Percentiles rank a stretch among this genome's conserved stretches.
phyloP scores from a whole-genome alignment of 805 yeast genomes.

The Wickerhamiella australiensis region DNA sequence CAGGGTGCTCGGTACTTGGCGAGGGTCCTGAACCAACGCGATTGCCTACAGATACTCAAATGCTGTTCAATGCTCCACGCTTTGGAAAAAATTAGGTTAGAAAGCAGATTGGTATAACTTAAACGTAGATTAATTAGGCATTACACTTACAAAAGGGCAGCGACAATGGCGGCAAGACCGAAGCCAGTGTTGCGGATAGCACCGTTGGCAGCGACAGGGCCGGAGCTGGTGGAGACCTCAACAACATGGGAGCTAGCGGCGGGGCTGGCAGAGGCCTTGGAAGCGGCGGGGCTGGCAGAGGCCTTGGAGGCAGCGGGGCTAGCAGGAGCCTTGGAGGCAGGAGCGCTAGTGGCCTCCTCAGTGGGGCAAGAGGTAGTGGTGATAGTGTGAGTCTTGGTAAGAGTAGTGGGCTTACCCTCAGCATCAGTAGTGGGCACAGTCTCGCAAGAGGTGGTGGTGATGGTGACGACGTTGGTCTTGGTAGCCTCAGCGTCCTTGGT shows the following conservation, averaged over 20 bases:
- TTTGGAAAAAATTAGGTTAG: too few species aligned
- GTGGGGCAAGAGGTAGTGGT: conserved; percentile 6
- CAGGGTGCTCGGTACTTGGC: too few species aligned
- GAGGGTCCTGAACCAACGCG: too few species aligned
- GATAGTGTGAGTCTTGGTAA: background rate
- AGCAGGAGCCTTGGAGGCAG: background rate
- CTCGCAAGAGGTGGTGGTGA: background rate
- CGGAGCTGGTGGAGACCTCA: background rate
- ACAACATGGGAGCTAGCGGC: background rate
- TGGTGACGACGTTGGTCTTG: background rate
- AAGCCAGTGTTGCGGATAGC: background rate
- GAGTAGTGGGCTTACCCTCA: background rate
- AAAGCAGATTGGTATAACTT: background rate
- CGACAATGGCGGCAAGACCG: background rate
- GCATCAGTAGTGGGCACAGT: background rate
- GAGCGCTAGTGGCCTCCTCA: background rate
- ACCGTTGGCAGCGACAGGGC: background rate
- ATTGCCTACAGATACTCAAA: too few species aligned
- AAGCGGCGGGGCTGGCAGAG: background rate
- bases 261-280: too few species aligned
- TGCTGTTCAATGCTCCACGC: too few species aligned
- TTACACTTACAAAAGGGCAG: background rate
- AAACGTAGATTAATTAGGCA: background rate
- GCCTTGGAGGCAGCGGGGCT: background rate
- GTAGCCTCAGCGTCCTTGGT: background rate